These are phyloP conservation scores for Trichoderma arundinaceum DNA, from an alignment of 2,329 filamentous ascomycete species.

Conservation along the genomic window DNA sequence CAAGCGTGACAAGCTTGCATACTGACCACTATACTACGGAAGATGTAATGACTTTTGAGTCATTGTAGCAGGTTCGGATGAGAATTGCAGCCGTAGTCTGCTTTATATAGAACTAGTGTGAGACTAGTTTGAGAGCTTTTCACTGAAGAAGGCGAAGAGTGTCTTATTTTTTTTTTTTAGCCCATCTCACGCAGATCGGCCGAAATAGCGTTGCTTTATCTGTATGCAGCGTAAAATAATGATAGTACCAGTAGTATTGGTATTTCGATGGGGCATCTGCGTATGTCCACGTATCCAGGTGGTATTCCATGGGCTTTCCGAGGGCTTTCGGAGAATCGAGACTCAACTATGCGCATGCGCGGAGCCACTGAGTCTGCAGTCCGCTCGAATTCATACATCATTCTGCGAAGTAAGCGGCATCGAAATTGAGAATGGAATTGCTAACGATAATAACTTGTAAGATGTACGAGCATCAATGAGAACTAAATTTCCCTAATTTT, in stretches of 20 bases:
- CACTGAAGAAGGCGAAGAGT: background rate
- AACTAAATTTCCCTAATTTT: background rate
- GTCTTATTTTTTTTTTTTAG: background rate
- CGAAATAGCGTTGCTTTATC: background rate
- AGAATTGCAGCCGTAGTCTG: background rate
- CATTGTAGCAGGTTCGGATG: constrained; percentile 31
- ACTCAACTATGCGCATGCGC: no score
- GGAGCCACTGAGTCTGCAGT: no score
- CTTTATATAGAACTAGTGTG: constrained; percentile 1
- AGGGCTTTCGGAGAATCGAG: no score
- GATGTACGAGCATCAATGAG: background rate
- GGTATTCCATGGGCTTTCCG: no score
- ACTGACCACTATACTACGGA: constrained; percentile 39
- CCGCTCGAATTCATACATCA: no score
- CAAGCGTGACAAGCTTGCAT: constrained; percentile 39
- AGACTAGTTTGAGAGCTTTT: background rate
- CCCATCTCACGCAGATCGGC: background rate
- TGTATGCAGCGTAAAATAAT: no score
- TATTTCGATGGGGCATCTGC: no score
- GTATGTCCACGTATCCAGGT: no score
- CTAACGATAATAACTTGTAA: no score
- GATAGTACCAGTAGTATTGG: no score
- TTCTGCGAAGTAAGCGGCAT: no score
- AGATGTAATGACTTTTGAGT: constrained; percentile 32
- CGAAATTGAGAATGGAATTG: no score